These are phyloP conservation scores for Globisporangium polare DNA, from an alignment of 352 stramenopile genomes.

Conservation along the genomic window DNA sequence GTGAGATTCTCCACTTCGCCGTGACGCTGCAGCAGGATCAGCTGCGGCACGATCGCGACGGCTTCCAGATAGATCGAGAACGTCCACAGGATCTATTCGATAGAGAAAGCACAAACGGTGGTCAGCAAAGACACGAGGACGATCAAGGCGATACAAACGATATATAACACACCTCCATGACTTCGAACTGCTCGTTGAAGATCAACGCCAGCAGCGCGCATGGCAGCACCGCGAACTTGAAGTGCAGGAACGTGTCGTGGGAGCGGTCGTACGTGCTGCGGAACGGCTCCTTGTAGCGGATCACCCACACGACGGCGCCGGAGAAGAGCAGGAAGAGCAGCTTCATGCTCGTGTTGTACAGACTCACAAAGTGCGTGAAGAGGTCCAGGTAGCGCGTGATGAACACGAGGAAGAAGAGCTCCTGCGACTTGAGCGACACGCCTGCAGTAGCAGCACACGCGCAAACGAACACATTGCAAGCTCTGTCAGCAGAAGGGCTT, in stretches of 20 bases:
- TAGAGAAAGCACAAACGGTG: not conserved
- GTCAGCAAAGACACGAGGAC: not conserved
- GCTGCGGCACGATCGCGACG: constrained; percentile 98
- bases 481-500: not conserved
- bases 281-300: constrained; percentile 95
- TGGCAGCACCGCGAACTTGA: constrained; percentile 96
- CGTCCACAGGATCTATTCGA: constrained; percentile 92
- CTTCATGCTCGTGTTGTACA: constrained; percentile 99
- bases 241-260: constrained; percentile 99
- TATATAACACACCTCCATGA: constrained; percentile 62
- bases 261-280: constrained; percentile 97
- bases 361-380: constrained; percentile 92
- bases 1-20: constrained; percentile 99
- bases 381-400: constrained; percentile 98
- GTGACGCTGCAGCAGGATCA: constrained; percentile 98
- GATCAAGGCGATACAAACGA: not conserved
- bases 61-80: constrained; percentile 99
- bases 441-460: constrained; percentile 42
- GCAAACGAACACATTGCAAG: not conserved
- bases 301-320: constrained; percentile 97
- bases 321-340: constrained; percentile 97
- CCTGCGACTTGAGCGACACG: constrained; percentile 98
- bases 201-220: constrained; percentile 95
- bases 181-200: constrained; percentile 91
- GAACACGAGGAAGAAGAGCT: constrained; percentile 99